These are phyloP conservation scores for Speleostelium caveatum DNA, from an alignment of 78 protist genomes.

Conservation along the genomic window DNA sequence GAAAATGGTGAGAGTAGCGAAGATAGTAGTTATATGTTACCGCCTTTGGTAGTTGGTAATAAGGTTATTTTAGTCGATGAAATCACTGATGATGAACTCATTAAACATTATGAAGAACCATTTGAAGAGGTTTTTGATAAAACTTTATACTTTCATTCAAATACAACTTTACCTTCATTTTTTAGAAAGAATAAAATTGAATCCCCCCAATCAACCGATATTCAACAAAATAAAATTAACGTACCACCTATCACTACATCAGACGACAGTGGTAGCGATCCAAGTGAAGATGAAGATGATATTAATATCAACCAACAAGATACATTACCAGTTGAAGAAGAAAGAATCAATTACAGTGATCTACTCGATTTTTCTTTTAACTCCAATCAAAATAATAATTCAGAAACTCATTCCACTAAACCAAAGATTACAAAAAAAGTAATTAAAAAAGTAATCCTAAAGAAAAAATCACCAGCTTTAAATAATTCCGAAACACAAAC, in stretches of 20 bases:
- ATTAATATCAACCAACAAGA: background rate
- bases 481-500: background rate
- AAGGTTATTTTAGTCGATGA: background rate
- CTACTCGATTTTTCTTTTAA: conserved; percentile 3
- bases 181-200: too few species aligned
- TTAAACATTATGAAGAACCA: conserved; percentile 10
- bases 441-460: conserved; percentile 1
- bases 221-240: background rate
- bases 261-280: background rate
- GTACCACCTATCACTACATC: background rate
- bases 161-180: background rate
- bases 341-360: conserved; percentile 22
- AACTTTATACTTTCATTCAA: background rate
- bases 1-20: background rate
- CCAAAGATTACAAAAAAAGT: background rate
- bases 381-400: background rate
- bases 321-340: background rate
- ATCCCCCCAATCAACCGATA: background rate
- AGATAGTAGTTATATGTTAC: background rate
- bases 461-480: background rate
- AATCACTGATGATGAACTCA: background rate
- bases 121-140: background rate
- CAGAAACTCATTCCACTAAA: too few species aligned
- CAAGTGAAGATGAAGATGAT: background rate
- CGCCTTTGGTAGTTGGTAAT: background rate